Evolutionary conservation across 73 alveolate genomes (phyloP).

Genomic region (Paramecium biaurelia): DNA sequence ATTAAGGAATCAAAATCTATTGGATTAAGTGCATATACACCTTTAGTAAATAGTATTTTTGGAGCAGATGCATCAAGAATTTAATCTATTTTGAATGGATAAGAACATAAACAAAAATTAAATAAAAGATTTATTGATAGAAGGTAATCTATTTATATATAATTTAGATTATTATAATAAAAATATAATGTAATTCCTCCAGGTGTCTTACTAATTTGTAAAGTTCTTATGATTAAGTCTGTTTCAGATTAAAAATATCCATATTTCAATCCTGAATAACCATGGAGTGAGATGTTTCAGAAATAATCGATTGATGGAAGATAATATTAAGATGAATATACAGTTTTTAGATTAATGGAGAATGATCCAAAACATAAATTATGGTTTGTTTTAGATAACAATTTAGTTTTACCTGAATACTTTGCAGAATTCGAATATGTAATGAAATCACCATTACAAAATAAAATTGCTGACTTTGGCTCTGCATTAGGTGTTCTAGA

Average conservation of each 20-base stretch:
- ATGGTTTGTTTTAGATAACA: conserved; percentile 88
- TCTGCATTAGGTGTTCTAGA: conserved; percentile 57
- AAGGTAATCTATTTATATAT: background rate
- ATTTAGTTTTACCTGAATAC: conserved; percentile 87
- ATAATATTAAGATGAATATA: conserved; percentile 58
- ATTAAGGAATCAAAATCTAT: conserved; percentile 68
- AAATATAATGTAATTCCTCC: conserved; percentile 73
- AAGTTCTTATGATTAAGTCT: conserved; percentile 78
- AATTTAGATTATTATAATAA: conserved; percentile 35
- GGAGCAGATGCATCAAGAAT: conserved; percentile 83
- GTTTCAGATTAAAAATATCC: conserved; percentile 70
- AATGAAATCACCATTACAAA: conserved; percentile 31
- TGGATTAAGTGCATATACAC: conserved; percentile 72
- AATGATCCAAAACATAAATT: conserved; percentile 73
- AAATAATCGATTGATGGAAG: conserved; percentile 71
- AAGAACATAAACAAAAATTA: conserved; percentile 61
- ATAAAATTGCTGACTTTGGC: conserved; percentile 62
- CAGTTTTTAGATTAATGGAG: conserved; percentile 77
- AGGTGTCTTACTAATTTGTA: conserved; percentile 83
- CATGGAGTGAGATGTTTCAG: conserved; percentile 74
- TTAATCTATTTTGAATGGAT: conserved; percentile 51
- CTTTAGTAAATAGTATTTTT: conserved; percentile 74
- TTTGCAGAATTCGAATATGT: conserved; percentile 85
- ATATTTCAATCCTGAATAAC: conserved; percentile 61
- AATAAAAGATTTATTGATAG: conserved; percentile 60